Percentiles rank a stretch among this genome's conserved stretches.
phyloP scores from a whole-genome alignment of 257 asterid species.

The Plectranthus barbatus region DNA sequence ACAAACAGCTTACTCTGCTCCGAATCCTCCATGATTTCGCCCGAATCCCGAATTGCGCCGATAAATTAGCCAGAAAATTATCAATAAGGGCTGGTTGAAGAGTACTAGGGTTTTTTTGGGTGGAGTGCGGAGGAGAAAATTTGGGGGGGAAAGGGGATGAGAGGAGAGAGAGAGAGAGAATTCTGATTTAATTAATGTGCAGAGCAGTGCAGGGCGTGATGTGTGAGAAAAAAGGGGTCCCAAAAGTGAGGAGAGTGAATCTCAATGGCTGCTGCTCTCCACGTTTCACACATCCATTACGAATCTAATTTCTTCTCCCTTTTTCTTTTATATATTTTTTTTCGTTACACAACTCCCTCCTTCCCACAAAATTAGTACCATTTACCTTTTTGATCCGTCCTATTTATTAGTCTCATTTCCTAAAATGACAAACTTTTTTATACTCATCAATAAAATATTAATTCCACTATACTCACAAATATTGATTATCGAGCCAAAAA shows the following conservation, averaged over 20 bases:
- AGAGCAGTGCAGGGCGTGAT: too few species aligned
- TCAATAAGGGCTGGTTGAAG: too few species aligned
- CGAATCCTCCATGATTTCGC: conserved; percentile 47
- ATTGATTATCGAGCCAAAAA: too few species aligned
- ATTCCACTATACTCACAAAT: too few species aligned
- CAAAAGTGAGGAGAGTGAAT: conserved; percentile 30
- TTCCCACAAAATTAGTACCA: too few species aligned
- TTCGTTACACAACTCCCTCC: too few species aligned
- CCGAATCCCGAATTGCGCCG: conserved; percentile 6
- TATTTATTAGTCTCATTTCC: too few species aligned
- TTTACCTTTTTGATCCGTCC: too few species aligned
- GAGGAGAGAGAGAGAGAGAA: not conserved
- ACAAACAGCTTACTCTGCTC: conserved; percentile 77
- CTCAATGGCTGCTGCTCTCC: conserved; percentile 3
- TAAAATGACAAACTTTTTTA: too few species aligned
- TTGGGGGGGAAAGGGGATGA: conserved; percentile 23
- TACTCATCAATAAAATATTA: too few species aligned
- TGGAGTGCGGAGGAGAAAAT: conserved; percentile 4
- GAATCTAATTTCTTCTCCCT: not conserved
- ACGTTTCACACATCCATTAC: not conserved
- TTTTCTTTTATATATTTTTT: too few species aligned
- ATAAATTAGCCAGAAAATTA: not conserved
- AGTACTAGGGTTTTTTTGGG: conserved; percentile 27
- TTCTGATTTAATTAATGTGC: too few species aligned
- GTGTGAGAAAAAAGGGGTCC: conserved; percentile 10